A percentile compares a stretch with the other conserved stretches of the same genome.
Evolutionary conservation across 768 basidiomycete species (phyloP).

Genomic region (Harrya chromipes): DNA sequence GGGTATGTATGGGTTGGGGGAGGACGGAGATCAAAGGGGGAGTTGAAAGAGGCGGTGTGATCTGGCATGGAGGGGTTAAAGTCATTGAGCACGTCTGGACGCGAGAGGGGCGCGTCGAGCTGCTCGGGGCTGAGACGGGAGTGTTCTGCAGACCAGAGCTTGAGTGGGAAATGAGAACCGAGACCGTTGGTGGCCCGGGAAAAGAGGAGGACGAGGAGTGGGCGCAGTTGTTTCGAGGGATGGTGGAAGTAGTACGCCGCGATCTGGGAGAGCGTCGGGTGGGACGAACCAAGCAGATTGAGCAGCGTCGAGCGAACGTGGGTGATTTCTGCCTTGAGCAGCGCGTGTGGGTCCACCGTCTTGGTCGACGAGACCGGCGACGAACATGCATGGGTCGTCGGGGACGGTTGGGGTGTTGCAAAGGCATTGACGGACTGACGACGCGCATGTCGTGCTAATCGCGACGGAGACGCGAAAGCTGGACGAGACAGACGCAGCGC

Average conservation of each 20-base stretch:
- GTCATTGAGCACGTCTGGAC: slow-evolving; percentile 82
- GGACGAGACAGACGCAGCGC: slow-evolving; percentile 15
- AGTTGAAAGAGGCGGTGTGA: slow-evolving; percentile 63
- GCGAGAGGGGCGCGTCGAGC: slow-evolving; percentile 77
- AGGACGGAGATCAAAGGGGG: slow-evolving; percentile 49
- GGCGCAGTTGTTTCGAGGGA: slow-evolving; percentile 87
- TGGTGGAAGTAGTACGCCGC: slow-evolving; percentile 91
- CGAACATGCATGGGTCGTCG: slow-evolving; percentile 11
- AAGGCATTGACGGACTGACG: slow-evolving; percentile 41
- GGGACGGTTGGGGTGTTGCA: slow-evolving; percentile 26
- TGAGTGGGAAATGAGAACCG: slow-evolving; percentile 59
- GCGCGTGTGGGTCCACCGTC: slow-evolving; percentile 57
- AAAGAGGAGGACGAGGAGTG: slow-evolving; percentile 86
- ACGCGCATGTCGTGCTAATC: slow-evolving; percentile 26
- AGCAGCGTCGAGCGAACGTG: slow-evolving; percentile 71
- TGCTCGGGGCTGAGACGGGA: slow-evolving; percentile 52
- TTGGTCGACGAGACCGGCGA: slow-evolving; percentile 18
- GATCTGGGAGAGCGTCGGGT: slow-evolving; percentile 82
- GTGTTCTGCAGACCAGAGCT: slow-evolving; percentile 60
- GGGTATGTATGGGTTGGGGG: slow-evolving; percentile 27
- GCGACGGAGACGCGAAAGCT: neutral
- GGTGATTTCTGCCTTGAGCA: slow-evolving; percentile 72
- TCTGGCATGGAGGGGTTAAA: slow-evolving; percentile 88
- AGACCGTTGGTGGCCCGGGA: slow-evolving; percentile 92
- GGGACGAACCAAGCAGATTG: slow-evolving; percentile 79